Percentiles rank a stretch among this genome's conserved stretches.
These are phyloP conservation scores for Aspergillus sp. DNA, from an alignment of 2,329 filamentous ascomycete genomes.

Conservation along the genomic window DNA sequence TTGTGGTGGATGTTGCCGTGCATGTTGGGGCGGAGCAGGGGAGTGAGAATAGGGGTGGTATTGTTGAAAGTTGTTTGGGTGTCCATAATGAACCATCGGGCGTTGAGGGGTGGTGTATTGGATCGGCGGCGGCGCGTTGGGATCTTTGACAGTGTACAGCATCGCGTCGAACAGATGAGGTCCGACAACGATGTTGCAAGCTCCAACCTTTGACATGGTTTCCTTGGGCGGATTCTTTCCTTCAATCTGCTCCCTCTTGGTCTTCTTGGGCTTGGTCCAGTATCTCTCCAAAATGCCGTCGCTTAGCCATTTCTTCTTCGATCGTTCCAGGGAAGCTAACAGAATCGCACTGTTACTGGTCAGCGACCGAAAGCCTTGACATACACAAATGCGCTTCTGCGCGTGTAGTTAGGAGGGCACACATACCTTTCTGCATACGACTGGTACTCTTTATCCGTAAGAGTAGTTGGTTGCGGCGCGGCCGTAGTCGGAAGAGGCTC, in stretches of 20 bases:
- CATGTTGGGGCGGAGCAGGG: constrained; percentile 28
- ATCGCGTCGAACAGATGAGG: constrained; percentile 64
- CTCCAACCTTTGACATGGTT: constrained; percentile 57
- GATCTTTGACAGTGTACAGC: constrained; percentile 58
- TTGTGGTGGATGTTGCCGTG: constrained; percentile 30
- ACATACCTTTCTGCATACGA: constrained; percentile 57
- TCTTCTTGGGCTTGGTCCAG: constrained; percentile 60
- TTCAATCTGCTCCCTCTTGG: constrained; percentile 52
- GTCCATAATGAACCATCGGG: constrained; percentile 47
- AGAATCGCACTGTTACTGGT: constrained; percentile 54
- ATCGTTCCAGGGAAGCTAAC: constrained; percentile 59
- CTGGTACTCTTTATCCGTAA: constrained; percentile 59
- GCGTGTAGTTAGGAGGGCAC: not conserved
- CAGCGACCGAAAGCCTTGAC: constrained; percentile 10
- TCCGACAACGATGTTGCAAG: constrained; percentile 62
- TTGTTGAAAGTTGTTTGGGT: constrained; percentile 43
- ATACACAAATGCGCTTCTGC: too few relatives aligned
- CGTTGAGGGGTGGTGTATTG: constrained; percentile 43
- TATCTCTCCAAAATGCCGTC: constrained; percentile 58
- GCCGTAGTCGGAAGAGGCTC: constrained; percentile 56
- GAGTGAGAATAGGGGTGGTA: constrained; percentile 42
- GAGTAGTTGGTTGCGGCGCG: constrained; percentile 50
- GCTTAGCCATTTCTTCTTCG: constrained; percentile 59
- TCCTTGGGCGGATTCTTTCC: constrained; percentile 53
- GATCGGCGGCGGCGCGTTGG: constrained; percentile 40